Evolutionary conservation across 2,329 filamentous ascomycete genomes (phyloP), one percentile per base, ranked within the genome.

Genomic region (Pyrenophora seminiperda): DNA sequence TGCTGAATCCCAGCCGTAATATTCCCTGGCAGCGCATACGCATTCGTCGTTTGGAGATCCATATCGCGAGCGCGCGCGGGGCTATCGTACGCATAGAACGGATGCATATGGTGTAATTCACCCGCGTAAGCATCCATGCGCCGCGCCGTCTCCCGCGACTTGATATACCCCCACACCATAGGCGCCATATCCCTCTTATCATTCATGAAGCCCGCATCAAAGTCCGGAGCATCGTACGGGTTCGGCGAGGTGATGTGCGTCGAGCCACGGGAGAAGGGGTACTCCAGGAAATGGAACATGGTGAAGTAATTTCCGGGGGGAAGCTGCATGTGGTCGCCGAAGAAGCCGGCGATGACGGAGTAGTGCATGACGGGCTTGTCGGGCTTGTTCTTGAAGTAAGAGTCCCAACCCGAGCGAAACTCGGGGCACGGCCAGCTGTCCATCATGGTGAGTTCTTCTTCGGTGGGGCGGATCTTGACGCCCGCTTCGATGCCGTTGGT

Each of bases 291-390:
- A 18, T 54, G 55, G 40, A 57, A 62, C 87, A 91, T 91, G 66
- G 84, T 88, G 76, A 91, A 90, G 80, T 90, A 91, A 57, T 91
- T 90, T 59, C 88, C 88, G 1, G 86, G 82, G 0, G 88, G 87
- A 81, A 88, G 86, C 41, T 75, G 69, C 73, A 82, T 80, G 63
- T 82, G 76, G 63, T 72, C 72, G 45, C 76, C 76, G 50, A 77
- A 79, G 74, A 73, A 77, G 13, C 71, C 68, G 7, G 87, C 77
- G 65, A 92, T 91, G 47, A 91, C 83, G 5, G 68, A 87, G 75
- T 92, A 92, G 68, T 92, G 89, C 89, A 92, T 92, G 34, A 92
- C 88, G 0, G 89, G 89, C 79, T 92, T 92, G 73, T 92, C 88
- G 1, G 88, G 88, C 77, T 91, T 91, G 68, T 92, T 75, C 77